Evolutionary conservation across 2,329 filamentous ascomycete species (phyloP), one percentile per base, ranked within the genome.

Genomic region (Pseudogymnoascus pannorum): DNA sequence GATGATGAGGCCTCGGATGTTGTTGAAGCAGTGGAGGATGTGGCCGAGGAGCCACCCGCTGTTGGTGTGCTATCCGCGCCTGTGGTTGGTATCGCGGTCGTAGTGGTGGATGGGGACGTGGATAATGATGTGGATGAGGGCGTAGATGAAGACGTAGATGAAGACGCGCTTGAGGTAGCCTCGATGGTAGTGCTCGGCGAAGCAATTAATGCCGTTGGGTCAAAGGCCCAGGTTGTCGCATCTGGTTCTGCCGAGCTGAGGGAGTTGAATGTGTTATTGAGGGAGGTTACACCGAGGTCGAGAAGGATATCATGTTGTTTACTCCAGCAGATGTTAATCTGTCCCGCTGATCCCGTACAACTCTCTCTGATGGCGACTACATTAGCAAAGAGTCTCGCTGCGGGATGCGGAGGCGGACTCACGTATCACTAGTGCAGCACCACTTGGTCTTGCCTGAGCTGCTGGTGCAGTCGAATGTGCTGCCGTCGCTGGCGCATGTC

Each of bases 301-400:
- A 24, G 5, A 2, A 60, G 38, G 3, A 51, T 16, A 57, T 60
- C 42, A 5, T 38, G 29, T 14, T 3, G 2, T 29, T 42, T 51
- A 54, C 26, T 57, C 59, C 59, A 60, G 29, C 59, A 60, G 16
- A 51, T 18, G 7, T 60, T 54, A 6, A 33, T 60, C 24, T 60
- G 59, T 5, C 38, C 24, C 3, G 14, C 14, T 12, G 24, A 9
- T 20, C 42, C 36, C n/a, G 59, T 60, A 11, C 59, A 60, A 2
- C 9, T 20, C 20, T 60, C 59, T 11, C 59, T 60, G 20, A 35
- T 12, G 14, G 9, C n/a, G 3, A 24, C 24, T 3, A 7, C 42
- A 26, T 48, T 57, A 51, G 33, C 38, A 51, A 51, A 11, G 24
- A 26, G 7, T 51, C 42, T 7, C 22, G 22, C 14, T 0, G n/a